A percentile compares a stretch with the other conserved stretches of the same genome.
Conservation (phyloP, 108 stramenopile species). For the Skeletonema tropicum region DNA sequence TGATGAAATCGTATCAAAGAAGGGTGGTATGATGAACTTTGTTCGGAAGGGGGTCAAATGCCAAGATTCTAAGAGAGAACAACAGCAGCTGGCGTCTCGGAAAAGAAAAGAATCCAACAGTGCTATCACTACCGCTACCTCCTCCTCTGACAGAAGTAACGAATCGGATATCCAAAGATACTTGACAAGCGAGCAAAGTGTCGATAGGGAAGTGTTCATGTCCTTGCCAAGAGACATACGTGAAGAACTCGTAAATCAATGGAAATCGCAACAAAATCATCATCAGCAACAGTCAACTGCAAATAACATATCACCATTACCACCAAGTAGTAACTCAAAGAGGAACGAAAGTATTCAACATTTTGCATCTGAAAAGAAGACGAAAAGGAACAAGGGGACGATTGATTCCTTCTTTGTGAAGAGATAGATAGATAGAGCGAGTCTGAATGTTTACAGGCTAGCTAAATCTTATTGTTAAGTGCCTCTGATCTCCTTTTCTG, state of each 20-base stretch:
- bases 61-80: background rate
- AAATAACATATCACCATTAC: background rate
- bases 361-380: slow-evolving; percentile 1
- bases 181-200: background rate
- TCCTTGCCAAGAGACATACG: slow-evolving; percentile 3
- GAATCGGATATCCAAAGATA: background rate
- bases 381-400: slow-evolving; percentile 4
- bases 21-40: slow-evolving; percentile 28
- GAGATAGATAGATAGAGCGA: background rate
- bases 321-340: background rate
- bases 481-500: background rate
- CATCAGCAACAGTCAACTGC: background rate
- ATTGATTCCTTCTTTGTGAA: slow-evolving; percentile 13
- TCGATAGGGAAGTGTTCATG: slow-evolving; percentile 7
- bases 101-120: background rate
- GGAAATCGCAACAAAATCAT: slow-evolving; percentile 12
- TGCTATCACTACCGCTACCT: background rate
- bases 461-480: background rate
- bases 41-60: slow-evolving; percentile 4
- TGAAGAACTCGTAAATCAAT: slow-evolving; percentile 7
- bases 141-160: background rate
- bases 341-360: slow-evolving; percentile 4
- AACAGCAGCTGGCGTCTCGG: background rate
- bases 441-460: background rate
- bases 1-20: slow-evolving; percentile 16